Conservation (phyloP, 257 asterid species). For the Jasminum sambac region DNA sequence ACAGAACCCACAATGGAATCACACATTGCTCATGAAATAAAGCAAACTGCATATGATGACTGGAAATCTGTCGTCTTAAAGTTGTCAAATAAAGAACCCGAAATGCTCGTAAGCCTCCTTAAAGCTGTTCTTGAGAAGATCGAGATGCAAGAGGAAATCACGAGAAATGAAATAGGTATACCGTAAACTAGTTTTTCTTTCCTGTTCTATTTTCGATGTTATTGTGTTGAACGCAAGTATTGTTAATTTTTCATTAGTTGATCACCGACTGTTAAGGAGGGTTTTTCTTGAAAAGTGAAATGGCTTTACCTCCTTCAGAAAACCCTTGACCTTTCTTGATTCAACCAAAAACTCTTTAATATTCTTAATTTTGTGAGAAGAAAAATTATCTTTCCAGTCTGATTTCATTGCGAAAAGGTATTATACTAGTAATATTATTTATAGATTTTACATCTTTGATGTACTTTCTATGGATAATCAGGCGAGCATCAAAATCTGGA, state of each 20-base stretch:
- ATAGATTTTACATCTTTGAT: not conserved
- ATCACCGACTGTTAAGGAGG: too few species aligned
- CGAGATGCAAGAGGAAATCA: conserved; percentile 38
- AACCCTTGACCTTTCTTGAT: too few species aligned
- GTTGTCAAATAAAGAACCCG: conserved; percentile 72
- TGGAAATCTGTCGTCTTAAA: conserved; percentile 72
- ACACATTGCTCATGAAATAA: conserved; percentile 19
- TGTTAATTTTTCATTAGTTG: not conserved
- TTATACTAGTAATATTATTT: too few species aligned
- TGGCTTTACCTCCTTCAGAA: too few species aligned
- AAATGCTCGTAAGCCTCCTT: conserved; percentile 53
- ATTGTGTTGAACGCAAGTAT: not conserved
- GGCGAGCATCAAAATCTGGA: conserved; percentile 39
- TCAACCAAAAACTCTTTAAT: too few species aligned
- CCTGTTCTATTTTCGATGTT: not conserved
- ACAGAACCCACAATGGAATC: conserved; percentile 34
- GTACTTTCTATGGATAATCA: conserved; percentile 27
- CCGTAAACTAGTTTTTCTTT: not conserved
- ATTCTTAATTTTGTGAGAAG: too few species aligned
- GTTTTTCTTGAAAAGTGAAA: too few species aligned
- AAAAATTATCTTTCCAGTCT: too few species aligned
- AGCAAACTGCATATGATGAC: conserved; percentile 44
- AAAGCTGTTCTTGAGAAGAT: conserved; percentile 66
- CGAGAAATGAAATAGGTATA: conserved; percentile 47
- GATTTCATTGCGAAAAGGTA: too few species aligned